Percentiles rank a stretch among this genome's conserved stretches.
Conservation (phyloP, 2,329 filamentous ascomycete genomes). For the Cladosporium sp. region DNA sequence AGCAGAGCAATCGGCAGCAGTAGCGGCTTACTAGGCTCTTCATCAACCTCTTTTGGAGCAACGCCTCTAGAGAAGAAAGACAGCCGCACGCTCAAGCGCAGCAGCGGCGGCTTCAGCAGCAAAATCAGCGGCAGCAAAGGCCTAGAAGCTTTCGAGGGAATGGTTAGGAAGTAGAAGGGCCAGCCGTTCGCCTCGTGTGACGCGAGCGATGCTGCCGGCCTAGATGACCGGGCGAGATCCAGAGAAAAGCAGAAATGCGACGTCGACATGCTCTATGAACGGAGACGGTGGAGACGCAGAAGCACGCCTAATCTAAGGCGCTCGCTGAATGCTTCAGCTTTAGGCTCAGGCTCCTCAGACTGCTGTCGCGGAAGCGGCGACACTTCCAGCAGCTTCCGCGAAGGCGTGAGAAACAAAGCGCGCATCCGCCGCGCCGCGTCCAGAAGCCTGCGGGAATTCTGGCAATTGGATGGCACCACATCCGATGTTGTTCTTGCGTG, state of each 20-base stretch:
- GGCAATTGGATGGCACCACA: slow-evolving; percentile 21
- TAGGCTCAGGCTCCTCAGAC: neutral
- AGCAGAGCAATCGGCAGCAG: slow-evolving; percentile 47
- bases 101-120: slow-evolving; percentile 14
- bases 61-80: slow-evolving; percentile 12
- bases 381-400: neutral
- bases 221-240: neutral
- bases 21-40: slow-evolving; percentile 26
- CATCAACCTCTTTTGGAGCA: slow-evolving; percentile 4
- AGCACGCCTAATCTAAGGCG: slow-evolving; percentile 14
- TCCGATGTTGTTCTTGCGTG: slow-evolving; percentile 22
- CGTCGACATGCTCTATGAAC: slow-evolving; percentile 15
- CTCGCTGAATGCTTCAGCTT: neutral
- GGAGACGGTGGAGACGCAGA: slow-evolving; percentile 12
- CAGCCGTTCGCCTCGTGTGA: slow-evolving; percentile 12
- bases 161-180: slow-evolving; percentile 37
- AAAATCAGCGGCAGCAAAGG: slow-evolving; percentile 25
- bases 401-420: neutral
- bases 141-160: slow-evolving; percentile 35
- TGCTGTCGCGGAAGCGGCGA: neutral
- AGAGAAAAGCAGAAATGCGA: neutral
- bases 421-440: slow-evolving; percentile 21
- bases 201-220: neutral
- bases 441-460: slow-evolving; percentile 21
- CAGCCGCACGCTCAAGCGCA: slow-evolving; percentile 9